Conservation (phyloP, 306 rosid species). For the Fragaria nilgerrensis region DNA sequence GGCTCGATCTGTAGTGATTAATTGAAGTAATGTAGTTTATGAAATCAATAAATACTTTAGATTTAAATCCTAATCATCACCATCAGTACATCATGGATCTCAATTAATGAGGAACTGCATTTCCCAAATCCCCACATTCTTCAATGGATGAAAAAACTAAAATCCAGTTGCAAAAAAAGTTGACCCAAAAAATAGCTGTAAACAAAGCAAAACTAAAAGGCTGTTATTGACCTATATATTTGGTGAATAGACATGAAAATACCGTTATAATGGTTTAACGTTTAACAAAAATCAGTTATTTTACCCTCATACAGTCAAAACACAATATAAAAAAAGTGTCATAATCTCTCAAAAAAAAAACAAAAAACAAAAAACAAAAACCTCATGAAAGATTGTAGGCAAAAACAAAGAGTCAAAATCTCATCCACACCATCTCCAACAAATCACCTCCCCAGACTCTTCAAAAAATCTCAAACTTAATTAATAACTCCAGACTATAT, state of each 20-base stretch:
- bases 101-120: conserved; percentile 15
- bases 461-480: conserved; percentile 31
- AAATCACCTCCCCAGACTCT: conserved; percentile 31
- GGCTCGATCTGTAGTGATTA: neutral
- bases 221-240: neutral
- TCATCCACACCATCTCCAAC: conserved; percentile 40
- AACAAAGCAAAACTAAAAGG: neutral
- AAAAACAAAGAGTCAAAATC: conserved; percentile 14
- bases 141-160: conserved; percentile 10
- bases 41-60: neutral
- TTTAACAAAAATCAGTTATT: neutral
- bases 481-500: conserved; percentile 27
- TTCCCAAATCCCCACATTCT: conserved; percentile 20
- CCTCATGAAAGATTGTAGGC: neutral
- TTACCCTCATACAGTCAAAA: conserved; percentile 13
- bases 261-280: neutral
- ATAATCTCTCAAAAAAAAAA: neutral
- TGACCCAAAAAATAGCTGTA: neutral
- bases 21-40: neutral
- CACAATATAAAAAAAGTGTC: neutral
- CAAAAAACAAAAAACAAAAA: neutral
- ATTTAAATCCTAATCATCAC: neutral
- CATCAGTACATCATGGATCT: conserved; percentile 2
- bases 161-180: conserved; percentile 2
- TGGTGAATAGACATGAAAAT: neutral